These are phyloP conservation scores for Paecilomyces niveus DNA, from an alignment of 2,329 filamentous ascomycete genomes.

Conservation along the genomic window DNA sequence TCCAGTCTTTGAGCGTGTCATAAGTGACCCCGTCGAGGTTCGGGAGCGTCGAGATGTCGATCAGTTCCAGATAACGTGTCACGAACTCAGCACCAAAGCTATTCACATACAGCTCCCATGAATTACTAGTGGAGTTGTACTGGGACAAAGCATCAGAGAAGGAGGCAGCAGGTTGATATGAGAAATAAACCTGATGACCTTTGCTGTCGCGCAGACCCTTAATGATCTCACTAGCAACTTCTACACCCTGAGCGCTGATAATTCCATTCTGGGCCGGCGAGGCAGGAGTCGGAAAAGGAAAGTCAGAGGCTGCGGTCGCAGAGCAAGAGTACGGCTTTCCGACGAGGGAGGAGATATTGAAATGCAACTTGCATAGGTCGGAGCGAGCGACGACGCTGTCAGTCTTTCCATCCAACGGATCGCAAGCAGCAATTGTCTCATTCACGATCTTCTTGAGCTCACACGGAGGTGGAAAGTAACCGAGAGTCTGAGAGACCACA, in stretches of 20 bases:
- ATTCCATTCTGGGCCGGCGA: slow-evolving; percentile 15
- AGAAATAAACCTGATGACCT: slow-evolving; percentile 31
- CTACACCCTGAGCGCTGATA: slow-evolving; percentile 9
- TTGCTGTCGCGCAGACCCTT: slow-evolving; percentile 30
- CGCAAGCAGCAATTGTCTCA: slow-evolving; percentile 48
- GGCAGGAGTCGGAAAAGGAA: slow-evolving; percentile 19
- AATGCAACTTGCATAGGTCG: slow-evolving; percentile 42
- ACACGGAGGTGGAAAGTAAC: slow-evolving; percentile 36
- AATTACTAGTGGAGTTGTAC: slow-evolving; percentile 25
- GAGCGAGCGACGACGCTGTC: slow-evolving; percentile 49
- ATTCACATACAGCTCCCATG: slow-evolving; percentile 25
- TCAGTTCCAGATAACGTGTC: slow-evolving; percentile 11
- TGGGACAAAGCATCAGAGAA: slow-evolving; percentile 27
- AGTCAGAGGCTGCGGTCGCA: slow-evolving; percentile 13
- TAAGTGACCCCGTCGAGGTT: slow-evolving; percentile 46
- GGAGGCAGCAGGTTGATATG: slow-evolving; percentile 24
- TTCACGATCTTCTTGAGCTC: slow-evolving; percentile 47
- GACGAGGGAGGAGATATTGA: slow-evolving; percentile 41
- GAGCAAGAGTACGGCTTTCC: slow-evolving; percentile 42
- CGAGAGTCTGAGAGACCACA: slow-evolving; percentile 29
- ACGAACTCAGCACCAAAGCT: slow-evolving; percentile 27
- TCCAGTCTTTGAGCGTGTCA: slow-evolving; percentile 51
- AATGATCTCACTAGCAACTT: slow-evolving; percentile 19
- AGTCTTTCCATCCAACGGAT: slow-evolving; percentile 47
- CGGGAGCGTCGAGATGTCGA: slow-evolving; percentile 38